Conservation (phyloP, 2,329 filamentous ascomycete species). For the Chrysoporthe puriensis region DNA sequence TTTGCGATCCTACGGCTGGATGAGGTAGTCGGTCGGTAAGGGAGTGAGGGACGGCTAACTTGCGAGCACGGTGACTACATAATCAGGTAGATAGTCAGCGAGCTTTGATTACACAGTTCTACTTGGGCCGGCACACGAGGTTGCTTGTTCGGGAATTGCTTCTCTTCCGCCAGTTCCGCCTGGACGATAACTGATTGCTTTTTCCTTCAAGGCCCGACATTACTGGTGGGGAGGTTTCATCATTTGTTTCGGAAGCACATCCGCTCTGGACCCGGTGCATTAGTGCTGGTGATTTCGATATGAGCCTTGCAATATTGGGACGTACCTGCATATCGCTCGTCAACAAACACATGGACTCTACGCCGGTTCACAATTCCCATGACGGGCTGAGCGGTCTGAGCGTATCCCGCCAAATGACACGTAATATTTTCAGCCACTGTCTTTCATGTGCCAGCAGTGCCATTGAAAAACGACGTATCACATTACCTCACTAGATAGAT, state of each 20-base stretch:
- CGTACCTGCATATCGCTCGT: conserved; percentile 5
- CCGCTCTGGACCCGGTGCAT: background rate
- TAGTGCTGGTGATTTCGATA: conserved; percentile 4
- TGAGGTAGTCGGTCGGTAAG: background rate
- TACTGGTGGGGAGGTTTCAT: conserved; percentile 11
- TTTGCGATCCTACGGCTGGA: background rate
- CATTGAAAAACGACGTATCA: background rate
- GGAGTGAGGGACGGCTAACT: background rate
- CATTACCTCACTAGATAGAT: background rate
- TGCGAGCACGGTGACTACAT: background rate
- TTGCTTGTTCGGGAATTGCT: background rate
- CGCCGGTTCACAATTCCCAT: background rate
- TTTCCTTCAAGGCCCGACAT: background rate
- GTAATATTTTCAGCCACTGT: background rate
- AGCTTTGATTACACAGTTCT: background rate
- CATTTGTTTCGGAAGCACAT: background rate
- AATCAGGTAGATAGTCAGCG: background rate
- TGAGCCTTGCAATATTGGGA: conserved; percentile 4
- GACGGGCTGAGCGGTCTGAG: background rate
- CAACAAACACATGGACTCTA: background rate
- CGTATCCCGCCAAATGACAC: background rate
- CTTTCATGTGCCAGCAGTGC: background rate
- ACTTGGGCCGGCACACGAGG: background rate
- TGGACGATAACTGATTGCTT: conserved; percentile 3
- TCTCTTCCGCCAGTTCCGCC: conserved; percentile 3